Base-by-base conservation (phyloP, 1,284 basidiomycete species). In the Leccinum cinnamomeum region DNA sequence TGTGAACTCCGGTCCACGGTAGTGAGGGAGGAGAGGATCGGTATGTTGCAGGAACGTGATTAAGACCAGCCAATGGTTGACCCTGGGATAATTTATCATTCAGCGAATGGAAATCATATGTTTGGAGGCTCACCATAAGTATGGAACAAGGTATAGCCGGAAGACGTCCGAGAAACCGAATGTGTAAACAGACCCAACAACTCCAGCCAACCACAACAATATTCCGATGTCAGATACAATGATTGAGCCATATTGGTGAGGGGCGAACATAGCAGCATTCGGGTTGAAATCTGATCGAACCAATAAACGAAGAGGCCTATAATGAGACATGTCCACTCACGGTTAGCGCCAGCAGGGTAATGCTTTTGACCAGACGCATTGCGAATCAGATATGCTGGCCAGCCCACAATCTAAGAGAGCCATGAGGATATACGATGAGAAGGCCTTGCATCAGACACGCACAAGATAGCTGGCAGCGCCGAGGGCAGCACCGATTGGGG, bases 31-130 rank as follows among this genome's bases (percentile, higher is more conserved):
- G 51, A 91, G 76, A 20, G 95, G 94, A 80, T 98, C 97, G 70
- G 97, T 98, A 84, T 98, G 97, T 80, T 98, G 97, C 64, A 98
- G 84, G 89, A 93, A 96, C 33, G 94, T 95, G 80, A 96, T 95
- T 68, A 93, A 75, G 64, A 97, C 92, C 60, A 97, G 84, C 93
- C 94, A 96, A 83, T 93, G 90, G 80, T 92, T 92, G 54, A 90
- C 81, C 85, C 82, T 85, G 55, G 58, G 23, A 44, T 5, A 23
- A 25, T 58, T 4, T 0, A 46, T 62, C 7, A 61, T 60, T 62
- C 12, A 60, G 61, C 60, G 53, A 55, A 59, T 16, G 56, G 46
- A 33, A 12, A 53, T 3, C 12, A n/a, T 20, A 3, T n/a, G 14
- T 2, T 25, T 23, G 20, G 30, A 39, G 8, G 67, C 81, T 59